A percentile compares a stretch with the other conserved stretches of the same genome.
Conservation (phyloP, 192 early-diverging fungal species). For the Coemansia sp. region DNA sequence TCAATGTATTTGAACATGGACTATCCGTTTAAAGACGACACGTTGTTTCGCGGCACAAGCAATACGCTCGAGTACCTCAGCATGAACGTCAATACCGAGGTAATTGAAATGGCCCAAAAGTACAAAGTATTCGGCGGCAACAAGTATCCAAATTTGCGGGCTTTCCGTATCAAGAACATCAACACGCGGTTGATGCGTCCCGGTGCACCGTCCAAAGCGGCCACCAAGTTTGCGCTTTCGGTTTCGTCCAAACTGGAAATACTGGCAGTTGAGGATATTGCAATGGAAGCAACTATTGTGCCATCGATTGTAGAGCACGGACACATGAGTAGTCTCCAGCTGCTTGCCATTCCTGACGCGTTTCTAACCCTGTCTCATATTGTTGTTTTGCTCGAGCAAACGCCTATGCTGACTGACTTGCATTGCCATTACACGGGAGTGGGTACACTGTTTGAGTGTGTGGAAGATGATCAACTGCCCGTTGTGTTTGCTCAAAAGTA, state of each 20-base stretch:
- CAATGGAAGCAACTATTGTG: slow-evolving; percentile 1
- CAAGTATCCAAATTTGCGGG: not conserved
- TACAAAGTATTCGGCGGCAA: slow-evolving; percentile 11
- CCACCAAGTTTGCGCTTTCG: slow-evolving; percentile 12
- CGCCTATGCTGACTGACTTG: slow-evolving; percentile 2
- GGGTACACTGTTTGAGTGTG: not conserved
- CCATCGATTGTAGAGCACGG: not conserved
- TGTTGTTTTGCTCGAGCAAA: not conserved
- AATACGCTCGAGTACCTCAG: slow-evolving; percentile 7
- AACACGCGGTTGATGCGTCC: slow-evolving; percentile 2
- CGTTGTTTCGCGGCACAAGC: slow-evolving; percentile 23
- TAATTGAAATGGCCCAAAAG: slow-evolving; percentile 8
- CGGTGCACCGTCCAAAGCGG: not conserved
- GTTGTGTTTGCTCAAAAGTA: not conserved
- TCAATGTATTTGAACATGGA: slow-evolving; percentile 12
- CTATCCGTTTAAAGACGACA: slow-evolving; percentile 27
- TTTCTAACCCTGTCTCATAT: slow-evolving; percentile 1
- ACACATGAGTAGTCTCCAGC: not conserved
- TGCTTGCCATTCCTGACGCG: slow-evolving; percentile 5
- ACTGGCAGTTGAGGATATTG: slow-evolving; percentile 11
- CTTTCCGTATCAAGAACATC: slow-evolving; percentile 12
- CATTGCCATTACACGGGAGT: slow-evolving; percentile 1
- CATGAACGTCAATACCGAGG: slow-evolving; percentile 7
- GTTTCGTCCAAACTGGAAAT: not conserved
- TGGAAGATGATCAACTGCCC: not conserved